These are phyloP conservation scores for Lecanicillium sp. DNA, from an alignment of 2,329 filamentous ascomycete species.

Conservation along the genomic window DNA sequence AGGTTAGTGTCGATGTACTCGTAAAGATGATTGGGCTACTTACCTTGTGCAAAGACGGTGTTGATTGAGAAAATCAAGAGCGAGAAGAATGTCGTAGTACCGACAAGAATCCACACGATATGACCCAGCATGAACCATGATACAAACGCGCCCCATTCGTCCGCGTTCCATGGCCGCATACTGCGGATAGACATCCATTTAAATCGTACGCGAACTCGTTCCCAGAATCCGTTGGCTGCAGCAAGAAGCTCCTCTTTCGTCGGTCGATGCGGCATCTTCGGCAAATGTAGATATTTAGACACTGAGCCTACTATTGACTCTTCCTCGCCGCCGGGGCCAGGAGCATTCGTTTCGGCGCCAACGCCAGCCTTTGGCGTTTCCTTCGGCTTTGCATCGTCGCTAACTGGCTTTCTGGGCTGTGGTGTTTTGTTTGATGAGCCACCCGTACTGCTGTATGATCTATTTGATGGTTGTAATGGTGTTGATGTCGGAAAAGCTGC, in stretches of 20 bases:
- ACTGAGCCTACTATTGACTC: conserved; percentile 42
- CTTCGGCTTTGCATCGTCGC: neutral
- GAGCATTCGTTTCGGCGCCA: neutral
- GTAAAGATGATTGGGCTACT: conserved; percentile 13
- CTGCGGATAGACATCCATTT: conserved; percentile 98
- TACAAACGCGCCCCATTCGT: conserved; percentile 89
- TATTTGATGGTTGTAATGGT: neutral
- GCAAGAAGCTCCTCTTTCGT: conserved; percentile 89
- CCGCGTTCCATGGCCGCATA: conserved; percentile 85
- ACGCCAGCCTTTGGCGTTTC: neutral
- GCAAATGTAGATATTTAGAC: conserved; percentile 51
- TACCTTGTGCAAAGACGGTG: conserved; percentile 90
- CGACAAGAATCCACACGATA: conserved; percentile 89
- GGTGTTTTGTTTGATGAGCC: neutral
- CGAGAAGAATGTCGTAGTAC: conserved; percentile 95
- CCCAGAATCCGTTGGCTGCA: conserved; percentile 88
- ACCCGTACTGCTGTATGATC: conserved; percentile 1
- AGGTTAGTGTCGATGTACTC: conserved; percentile 12
- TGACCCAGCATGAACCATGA: conserved; percentile 95
- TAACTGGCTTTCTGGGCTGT: neutral
- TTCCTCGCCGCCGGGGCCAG: conserved; percentile 15
- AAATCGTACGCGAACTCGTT: conserved; percentile 80
- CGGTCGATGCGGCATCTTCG: conserved; percentile 75
- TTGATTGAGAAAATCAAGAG: conserved; percentile 86
- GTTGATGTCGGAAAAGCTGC: no score